Evolutionary conservation across 192 early-diverging fungal species (phyloP), one percentile per base, ranked within the genome.

Genomic region (Backusella circina): DNA sequence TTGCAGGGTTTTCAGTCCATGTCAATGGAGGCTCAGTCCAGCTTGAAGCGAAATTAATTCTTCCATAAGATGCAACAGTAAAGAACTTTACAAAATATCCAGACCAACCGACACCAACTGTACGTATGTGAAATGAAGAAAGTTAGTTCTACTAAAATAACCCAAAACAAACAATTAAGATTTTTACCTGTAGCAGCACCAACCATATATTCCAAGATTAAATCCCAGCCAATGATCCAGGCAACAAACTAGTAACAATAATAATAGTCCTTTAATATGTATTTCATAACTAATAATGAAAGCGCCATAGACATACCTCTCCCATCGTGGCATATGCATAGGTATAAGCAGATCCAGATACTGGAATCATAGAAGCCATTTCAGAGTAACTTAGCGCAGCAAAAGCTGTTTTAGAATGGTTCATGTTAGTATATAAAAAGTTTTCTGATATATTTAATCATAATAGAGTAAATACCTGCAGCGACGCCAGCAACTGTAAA

Each of bases 141-240:
- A 5, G 15, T 61, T 13, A 26, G 38, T 41, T n/a, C 18, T 69
- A 39, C 39, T 75, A 50, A 35, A 35, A 61, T 73, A 61, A 23
- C 30, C 5, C 18, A 64, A 33, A 51, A 23, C 35, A 30, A 64
- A 64, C 15, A 47, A 47, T n/a, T 64, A 33, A 6, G 57, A 44
- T 71, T 86, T 23, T 78, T 68, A 74, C 88, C 85, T 15, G 94
- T 91, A 2, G 94, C 92, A 21, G 94, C 91, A 5, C 93, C 92
- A 16, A 96, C 91, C 79, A 95, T 83, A 78, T 95, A 97, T 84
- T 97, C 95, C 37, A 97, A 83, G 13, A 95, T 92, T 37, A 97
- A 80, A 84, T 95, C 92, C 96, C 96, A 97, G 21, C 94, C 95
- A 75, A 95, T 92, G 51, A 95, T 92, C 96, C 96, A 97, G 2